Conservation (phyloP, 2,329 filamentous ascomycete species). For the Penicillium brasilianum region DNA sequence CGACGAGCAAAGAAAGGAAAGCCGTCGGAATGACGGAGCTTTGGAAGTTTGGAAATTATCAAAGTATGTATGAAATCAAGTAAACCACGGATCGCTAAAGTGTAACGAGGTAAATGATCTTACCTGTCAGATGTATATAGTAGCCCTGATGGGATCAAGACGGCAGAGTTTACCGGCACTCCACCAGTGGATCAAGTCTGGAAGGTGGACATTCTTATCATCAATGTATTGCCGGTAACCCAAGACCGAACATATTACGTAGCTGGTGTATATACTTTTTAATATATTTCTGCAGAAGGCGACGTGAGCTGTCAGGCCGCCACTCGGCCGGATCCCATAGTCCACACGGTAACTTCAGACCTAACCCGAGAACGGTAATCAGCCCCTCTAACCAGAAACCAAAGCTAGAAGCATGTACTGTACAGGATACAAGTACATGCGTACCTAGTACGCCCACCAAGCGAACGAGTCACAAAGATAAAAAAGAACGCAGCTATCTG, state of each 20-base stretch:
- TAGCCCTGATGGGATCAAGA: too few relatives aligned
- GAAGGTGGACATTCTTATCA: too few relatives aligned
- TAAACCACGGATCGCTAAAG: background rate
- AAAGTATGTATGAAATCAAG: background rate
- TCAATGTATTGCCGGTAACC: too few relatives aligned
- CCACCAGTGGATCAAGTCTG: background rate
- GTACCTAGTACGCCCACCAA: background rate
- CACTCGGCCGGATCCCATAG: background rate
- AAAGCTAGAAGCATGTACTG: too few relatives aligned
- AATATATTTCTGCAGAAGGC: background rate
- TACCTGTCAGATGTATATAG: too few relatives aligned
- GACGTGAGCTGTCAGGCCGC: background rate
- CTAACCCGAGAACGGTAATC: too few relatives aligned
- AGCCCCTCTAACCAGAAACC: too few relatives aligned
- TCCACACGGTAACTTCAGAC: too few relatives aligned
- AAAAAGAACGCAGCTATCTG: background rate
- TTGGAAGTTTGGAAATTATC: background rate
- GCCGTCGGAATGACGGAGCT: background rate
- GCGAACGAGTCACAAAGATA: background rate
- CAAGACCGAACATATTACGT: too few relatives aligned
- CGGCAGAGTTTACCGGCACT: too few relatives aligned
- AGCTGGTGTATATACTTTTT: too few relatives aligned
- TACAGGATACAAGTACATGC: too few relatives aligned
- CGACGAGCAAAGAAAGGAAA: background rate
- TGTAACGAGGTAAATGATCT: background rate